A percentile compares a stretch with the other conserved stretches of the same genome.
Evolutionary conservation across 208 protist species (phyloP).

Genomic region (Wallacemonas sp.): DNA sequence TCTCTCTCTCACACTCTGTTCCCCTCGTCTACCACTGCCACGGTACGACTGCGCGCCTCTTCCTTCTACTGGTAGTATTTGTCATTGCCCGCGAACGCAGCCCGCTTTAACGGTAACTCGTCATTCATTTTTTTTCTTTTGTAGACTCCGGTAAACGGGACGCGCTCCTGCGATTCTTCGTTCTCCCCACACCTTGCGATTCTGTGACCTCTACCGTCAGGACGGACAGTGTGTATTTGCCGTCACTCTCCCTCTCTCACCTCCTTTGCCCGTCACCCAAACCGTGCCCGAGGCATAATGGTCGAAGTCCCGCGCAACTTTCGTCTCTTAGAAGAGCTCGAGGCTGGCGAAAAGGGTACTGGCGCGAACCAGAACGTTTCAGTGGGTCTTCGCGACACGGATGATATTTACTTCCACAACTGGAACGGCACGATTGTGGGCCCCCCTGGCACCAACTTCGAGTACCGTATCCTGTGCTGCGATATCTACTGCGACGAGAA

Average conservation of each 20-base stretch:
- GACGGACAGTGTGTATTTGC: too few relatives aligned
- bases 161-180: too few relatives aligned
- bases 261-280: neutral
- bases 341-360: slow-evolving; percentile 90
- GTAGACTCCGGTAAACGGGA: too few relatives aligned
- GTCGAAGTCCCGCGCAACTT: slow-evolving; percentile 93
- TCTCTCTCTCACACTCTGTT: too few relatives aligned
- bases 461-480: slow-evolving; percentile 86
- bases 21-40: too few relatives aligned
- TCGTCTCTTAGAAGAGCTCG: slow-evolving; percentile 86
- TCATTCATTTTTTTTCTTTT: slow-evolving; percentile 23
- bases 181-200: too few relatives aligned
- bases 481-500: slow-evolving; percentile 90
- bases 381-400: slow-evolving; percentile 83
- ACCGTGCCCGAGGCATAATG: slow-evolving; percentile 29
- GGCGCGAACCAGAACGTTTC: slow-evolving; percentile 87
- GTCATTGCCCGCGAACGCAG: too few relatives aligned
- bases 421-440: slow-evolving; percentile 93
- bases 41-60: too few relatives aligned
- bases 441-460: slow-evolving; percentile 83
- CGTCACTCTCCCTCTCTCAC: neutral
- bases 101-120: too few relatives aligned
- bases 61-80: too few relatives aligned
- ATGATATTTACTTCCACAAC: slow-evolving; percentile 89
- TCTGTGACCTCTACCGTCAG: too few relatives aligned